Evolutionary conservation across 345 rosid species (phyloP).

Genomic region (Bruguiera parviflora): DNA sequence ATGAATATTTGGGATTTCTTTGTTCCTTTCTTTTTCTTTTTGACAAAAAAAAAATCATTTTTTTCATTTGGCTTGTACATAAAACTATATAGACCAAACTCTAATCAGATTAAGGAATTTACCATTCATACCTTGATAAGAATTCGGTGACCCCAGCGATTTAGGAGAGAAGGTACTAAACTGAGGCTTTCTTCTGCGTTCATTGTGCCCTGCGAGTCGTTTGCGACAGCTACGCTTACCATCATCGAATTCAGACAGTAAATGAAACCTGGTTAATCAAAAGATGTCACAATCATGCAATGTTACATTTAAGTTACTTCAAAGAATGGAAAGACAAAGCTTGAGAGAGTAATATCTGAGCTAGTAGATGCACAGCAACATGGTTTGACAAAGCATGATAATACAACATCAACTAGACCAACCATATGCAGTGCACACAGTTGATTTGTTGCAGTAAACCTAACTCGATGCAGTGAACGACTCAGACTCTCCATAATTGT

Average conservation of each 20-base stretch:
- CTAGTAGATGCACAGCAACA: not conserved
- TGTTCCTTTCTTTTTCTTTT: not conserved
- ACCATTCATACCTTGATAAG: conserved; percentile 29
- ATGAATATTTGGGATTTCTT: not conserved
- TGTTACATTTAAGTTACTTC: not conserved
- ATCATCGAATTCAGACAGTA: conserved; percentile 82
- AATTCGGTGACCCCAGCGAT: conserved; percentile 18
- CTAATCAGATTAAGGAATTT: not conserved
- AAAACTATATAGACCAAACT: not conserved
- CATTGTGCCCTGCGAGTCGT: conserved; percentile 83
- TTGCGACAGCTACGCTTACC: conserved; percentile 86
- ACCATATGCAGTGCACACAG: not conserved
- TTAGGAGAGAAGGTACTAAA: conserved; percentile 27
- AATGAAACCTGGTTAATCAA: conserved; percentile 69
- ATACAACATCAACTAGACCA: not conserved
- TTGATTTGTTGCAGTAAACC: not conserved
- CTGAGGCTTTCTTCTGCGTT: conserved; percentile 87
- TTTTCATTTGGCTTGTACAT: not conserved
- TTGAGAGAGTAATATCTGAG: not conserved
- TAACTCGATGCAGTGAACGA: not conserved
- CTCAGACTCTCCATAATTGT: not conserved
- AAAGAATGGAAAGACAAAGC: not conserved
- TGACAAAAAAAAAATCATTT: not conserved
- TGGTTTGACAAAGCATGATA: not conserved
- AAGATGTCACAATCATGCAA: not conserved